Base-by-base conservation (phyloP, 495 filamentous ascomycete species). In the Penicillium canescens region DNA sequence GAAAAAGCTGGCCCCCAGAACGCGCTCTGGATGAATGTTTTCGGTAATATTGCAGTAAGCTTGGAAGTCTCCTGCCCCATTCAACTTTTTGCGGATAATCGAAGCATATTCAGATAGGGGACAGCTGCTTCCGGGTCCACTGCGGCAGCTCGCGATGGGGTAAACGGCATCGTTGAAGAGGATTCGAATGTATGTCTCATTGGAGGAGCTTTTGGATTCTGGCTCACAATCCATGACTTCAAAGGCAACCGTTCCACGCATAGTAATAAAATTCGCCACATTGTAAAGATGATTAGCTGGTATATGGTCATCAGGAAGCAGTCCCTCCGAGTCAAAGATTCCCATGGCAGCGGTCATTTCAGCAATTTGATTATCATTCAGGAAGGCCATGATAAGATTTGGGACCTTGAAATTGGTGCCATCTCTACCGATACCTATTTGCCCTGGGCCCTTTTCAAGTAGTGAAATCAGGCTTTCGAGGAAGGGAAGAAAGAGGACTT, bases 291-390 rank as follows among this genome's bases (percentile, higher is more conserved):
- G 56, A 37, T 56, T 36, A 8, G 35, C 11, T 10, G 72, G 71
- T 42, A 75, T 72, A 44, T 59, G 54, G 3, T 63, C 72, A 14
- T 71, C 62, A 7, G 72, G 67, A 28, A 86, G 68, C 5, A 64
- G 55, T 1, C 55, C 46, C 52, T 82, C 71, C 1, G 65, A 60
- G 43, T 82, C 78, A 54, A 81, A 84, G 3, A 86, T 71, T 13
- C 81, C 82, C 50, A 78, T 73, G 26, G 74, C 71, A 35, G 76
- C 70, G 0, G 77, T 77, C 34, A 83, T 65, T 60, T 85, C 76
- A 45, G 76, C 81, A 45, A 85, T 73, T 59, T 86, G 81, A 20
- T 82, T 80, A 57, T 86, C 83, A 52, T 86, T 82, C 38, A 78
- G 61, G 61, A 84, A 84, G 2, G 78, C 70, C 46, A 78, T 71